Evolutionary conservation across 2,329 filamentous ascomycete species (phyloP).

Genomic region (Clarireedia hainanense): DNA sequence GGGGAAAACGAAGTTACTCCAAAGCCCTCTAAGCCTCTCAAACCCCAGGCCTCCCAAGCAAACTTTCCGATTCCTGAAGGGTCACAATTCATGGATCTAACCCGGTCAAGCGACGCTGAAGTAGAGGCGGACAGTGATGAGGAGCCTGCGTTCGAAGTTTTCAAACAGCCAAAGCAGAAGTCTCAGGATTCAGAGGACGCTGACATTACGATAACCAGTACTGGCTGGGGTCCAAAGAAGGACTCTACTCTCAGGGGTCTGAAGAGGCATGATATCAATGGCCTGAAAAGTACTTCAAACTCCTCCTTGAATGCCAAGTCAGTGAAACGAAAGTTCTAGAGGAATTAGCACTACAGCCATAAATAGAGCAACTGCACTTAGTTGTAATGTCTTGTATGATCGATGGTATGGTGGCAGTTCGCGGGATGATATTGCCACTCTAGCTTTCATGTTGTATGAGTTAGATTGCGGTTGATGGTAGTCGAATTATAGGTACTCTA

Average conservation of each 20-base stretch:
- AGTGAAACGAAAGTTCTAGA: constrained; percentile 10
- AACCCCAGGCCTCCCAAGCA: constrained; percentile 18
- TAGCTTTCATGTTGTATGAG: too few species aligned
- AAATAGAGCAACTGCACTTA: background rate
- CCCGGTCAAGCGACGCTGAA: constrained; percentile 21
- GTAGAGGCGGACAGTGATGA: constrained; percentile 2
- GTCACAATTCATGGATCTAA: constrained; percentile 32
- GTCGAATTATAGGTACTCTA: too few species aligned
- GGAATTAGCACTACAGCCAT: background rate
- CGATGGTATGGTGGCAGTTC: background rate
- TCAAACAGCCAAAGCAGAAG: background rate
- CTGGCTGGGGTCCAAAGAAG: constrained; percentile 17
- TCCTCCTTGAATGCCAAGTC: constrained; percentile 13
- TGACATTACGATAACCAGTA: constrained; percentile 7
- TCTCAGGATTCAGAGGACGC: constrained; percentile 3
- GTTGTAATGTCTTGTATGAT: background rate
- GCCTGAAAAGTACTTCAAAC: constrained; percentile 15
- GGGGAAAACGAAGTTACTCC: constrained; percentile 1
- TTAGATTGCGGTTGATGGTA: too few species aligned
- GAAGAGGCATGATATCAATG: constrained; percentile 11
- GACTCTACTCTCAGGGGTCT: constrained; percentile 7
- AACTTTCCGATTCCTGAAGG: constrained; percentile 19
- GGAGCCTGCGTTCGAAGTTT: background rate
- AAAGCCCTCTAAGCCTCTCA: background rate
- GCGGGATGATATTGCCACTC: too few species aligned